phyloP scores from a whole-genome alignment of 2,329 filamentous ascomycete genomes.

The Pseudogymnoascus sp. region DNA sequence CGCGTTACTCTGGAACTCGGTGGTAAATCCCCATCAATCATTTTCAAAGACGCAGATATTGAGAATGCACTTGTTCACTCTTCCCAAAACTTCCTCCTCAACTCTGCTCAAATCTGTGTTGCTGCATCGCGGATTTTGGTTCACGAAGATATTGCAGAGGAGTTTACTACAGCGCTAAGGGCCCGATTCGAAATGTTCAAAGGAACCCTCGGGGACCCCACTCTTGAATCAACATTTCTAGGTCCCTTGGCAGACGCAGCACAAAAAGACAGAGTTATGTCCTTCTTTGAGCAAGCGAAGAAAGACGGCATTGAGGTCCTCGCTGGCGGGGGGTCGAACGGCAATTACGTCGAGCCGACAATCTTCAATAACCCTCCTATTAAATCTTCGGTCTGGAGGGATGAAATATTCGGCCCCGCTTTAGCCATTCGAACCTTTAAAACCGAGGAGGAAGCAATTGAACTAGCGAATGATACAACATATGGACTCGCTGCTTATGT shows the following conservation, averaged over 20 bases:
- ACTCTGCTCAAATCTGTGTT: constrained; percentile 53
- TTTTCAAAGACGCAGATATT: constrained; percentile 57
- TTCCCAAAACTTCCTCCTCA: constrained; percentile 47
- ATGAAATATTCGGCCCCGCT: constrained; percentile 61
- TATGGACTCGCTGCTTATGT: constrained; percentile 61
- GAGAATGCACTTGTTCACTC: constrained; percentile 44
- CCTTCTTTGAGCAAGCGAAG: constrained; percentile 58
- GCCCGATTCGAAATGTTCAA: constrained; percentile 45
- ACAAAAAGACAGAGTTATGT: constrained; percentile 48
- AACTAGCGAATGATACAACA: constrained; percentile 48
- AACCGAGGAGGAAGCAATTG: constrained; percentile 55
- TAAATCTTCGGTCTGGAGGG: constrained; percentile 42
- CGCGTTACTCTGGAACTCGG: constrained; percentile 58
- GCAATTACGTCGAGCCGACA: constrained; percentile 65
- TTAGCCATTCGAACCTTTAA: constrained; percentile 57
- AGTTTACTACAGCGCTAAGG: constrained; percentile 48
- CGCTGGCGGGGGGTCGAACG: constrained; percentile 49
- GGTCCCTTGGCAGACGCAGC: constrained; percentile 41
- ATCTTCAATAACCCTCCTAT: constrained; percentile 51
- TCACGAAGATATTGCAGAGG: constrained; percentile 53
- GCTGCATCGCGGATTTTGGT: constrained; percentile 59
- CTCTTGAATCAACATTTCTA: constrained; percentile 50
- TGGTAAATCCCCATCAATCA: constrained; percentile 56
- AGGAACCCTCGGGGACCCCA: constrained; percentile 58
- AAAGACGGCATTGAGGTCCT: constrained; percentile 42